A percentile compares a stretch with the other conserved stretches of the same genome.
These are phyloP conservation scores for Cucurbita maxima DNA, from an alignment of 306 rosid species.

Conservation along the genomic window DNA sequence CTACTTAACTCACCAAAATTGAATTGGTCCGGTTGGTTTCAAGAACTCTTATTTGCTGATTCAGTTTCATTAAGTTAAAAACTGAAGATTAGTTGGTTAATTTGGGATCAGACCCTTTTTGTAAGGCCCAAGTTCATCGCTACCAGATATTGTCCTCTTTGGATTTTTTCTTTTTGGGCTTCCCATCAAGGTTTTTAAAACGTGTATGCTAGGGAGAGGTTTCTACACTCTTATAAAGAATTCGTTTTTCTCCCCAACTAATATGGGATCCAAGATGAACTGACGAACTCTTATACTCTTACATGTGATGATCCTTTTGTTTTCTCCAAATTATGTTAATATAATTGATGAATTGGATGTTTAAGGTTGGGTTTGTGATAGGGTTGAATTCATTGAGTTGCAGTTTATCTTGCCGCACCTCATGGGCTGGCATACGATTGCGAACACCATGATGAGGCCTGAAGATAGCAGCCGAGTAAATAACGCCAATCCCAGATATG, in stretches of 20 bases:
- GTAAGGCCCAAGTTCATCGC: too few relatives aligned
- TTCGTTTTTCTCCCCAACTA: too few relatives aligned
- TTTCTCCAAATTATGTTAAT: background rate
- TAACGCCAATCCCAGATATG: slow-evolving; percentile 40
- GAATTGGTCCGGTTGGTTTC: background rate
- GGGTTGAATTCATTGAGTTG: slow-evolving; percentile 7
- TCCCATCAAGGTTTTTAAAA: too few relatives aligned
- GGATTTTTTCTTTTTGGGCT: too few relatives aligned
- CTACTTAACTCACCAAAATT: background rate
- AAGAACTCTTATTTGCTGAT: background rate
- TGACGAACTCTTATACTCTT: too few relatives aligned
- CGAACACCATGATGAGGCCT: slow-evolving; percentile 41
- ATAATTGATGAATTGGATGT: background rate
- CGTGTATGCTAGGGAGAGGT: too few relatives aligned
- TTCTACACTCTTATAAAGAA: too few relatives aligned
- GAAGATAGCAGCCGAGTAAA: slow-evolving; percentile 29
- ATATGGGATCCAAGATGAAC: background rate
- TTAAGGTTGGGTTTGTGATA: background rate
- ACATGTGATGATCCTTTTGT: too few relatives aligned
- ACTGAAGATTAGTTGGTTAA: background rate
- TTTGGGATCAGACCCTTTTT: background rate
- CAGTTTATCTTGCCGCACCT: slow-evolving; percentile 75
- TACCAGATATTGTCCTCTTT: too few relatives aligned
- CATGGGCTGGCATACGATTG: slow-evolving; percentile 79
- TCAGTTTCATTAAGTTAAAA: background rate